Percentiles rank a stretch among this genome's conserved stretches.
These are phyloP conservation scores for Artemisia annua DNA, from an alignment of 129 eudicot species.

Conservation along the genomic window DNA sequence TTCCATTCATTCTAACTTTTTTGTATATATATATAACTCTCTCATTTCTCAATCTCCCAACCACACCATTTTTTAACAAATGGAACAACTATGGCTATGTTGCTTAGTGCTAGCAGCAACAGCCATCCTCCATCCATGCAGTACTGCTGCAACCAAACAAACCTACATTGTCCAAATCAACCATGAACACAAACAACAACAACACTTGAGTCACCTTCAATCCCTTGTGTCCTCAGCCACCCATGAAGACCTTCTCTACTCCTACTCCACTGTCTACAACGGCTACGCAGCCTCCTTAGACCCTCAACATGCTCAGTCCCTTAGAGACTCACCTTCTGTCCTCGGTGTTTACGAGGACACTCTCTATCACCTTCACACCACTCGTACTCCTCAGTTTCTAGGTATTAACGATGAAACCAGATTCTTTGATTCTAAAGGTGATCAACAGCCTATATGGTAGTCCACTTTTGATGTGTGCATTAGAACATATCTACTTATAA, in stretches of 20 bases:
- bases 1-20: not conserved
- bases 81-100: conserved; percentile 13
- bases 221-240: conserved; percentile 42
- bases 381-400: conserved; percentile 72
- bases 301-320: conserved; percentile 41
- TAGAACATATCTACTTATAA: too few species aligned
- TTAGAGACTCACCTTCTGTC: conserved; percentile 40
- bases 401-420: conserved; percentile 45
- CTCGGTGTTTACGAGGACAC: conserved; percentile 61
- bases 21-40: not conserved
- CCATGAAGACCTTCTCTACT: conserved; percentile 42
- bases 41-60: not conserved
- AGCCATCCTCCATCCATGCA: conserved; percentile 20
- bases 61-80: too few species aligned
- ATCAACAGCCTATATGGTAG: too few species aligned
- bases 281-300: conserved; percentile 67
- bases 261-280: conserved; percentile 62
- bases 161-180: conserved; percentile 75
- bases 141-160: conserved; percentile 25
- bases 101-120: conserved; percentile 20
- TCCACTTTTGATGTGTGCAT: too few species aligned
- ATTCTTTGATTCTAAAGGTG: conserved; percentile 26
- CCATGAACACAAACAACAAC: conserved; percentile 8
- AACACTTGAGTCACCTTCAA: conserved; percentile 45
- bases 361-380: conserved; percentile 64